phyloP scores from a whole-genome alignment of 495 filamentous ascomycete species.

The Umbilicaria muhlenbergii region DNA sequence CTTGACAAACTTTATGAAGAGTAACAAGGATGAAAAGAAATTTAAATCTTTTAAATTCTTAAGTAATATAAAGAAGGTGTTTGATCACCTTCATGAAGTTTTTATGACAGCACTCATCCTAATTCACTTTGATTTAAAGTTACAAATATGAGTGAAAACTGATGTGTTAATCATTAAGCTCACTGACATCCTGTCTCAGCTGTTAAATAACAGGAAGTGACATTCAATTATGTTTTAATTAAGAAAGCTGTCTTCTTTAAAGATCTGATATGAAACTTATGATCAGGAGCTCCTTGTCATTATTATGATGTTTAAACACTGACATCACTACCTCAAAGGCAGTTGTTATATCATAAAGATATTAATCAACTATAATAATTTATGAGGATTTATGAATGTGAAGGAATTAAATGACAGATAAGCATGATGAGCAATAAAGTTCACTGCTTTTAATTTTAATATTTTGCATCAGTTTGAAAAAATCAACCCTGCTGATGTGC shows the following conservation, averaged over 20 bases:
- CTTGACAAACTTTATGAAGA: constrained; percentile 4
- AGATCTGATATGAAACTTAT: constrained; percentile 9
- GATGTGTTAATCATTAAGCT: constrained; percentile 6
- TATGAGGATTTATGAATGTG: constrained; percentile 5
- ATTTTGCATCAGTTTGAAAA: no score
- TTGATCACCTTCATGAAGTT: not conserved
- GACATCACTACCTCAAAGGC: constrained; percentile 1
- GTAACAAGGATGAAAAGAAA: not conserved
- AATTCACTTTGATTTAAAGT: constrained; percentile 2
- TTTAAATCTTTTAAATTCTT: not conserved
- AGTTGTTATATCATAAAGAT: constrained; percentile 4
- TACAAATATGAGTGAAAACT: constrained; percentile 7
- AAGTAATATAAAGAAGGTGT: not conserved
- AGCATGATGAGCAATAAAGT: not conserved
- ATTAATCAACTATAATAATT: constrained; percentile 4
- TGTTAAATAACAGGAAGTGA: constrained; percentile 2
- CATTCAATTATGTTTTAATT: constrained; percentile 7
- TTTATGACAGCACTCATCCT: constrained; percentile 6
- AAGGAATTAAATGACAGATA: constrained; percentile 2
- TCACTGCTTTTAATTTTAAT: no score
- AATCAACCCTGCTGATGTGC: no score
- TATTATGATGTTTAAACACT: constrained; percentile 5
- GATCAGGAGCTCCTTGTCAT: constrained; percentile 9
- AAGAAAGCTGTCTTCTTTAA: constrained; percentile 1
- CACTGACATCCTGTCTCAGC: not conserved